Percentiles rank a stretch among this genome's conserved stretches.
Evolutionary conservation across 2,329 filamentous ascomycete species (phyloP).

Genomic region (Alternaria sp.): DNA sequence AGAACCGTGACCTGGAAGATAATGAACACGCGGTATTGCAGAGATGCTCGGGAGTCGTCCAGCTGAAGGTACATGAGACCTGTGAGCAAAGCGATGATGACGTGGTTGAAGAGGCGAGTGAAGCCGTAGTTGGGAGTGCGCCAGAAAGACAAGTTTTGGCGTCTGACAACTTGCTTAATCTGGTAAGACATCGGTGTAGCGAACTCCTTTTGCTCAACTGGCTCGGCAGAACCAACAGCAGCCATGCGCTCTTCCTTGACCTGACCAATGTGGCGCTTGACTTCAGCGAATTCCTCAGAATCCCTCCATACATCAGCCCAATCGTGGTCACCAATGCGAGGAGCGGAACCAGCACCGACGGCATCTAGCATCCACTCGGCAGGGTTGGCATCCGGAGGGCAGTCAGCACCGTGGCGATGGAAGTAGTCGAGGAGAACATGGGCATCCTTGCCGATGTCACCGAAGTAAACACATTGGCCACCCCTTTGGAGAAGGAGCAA

Average conservation of each 20-base stretch:
- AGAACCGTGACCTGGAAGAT: conserved; percentile 90
- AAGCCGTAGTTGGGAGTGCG: conserved; percentile 88
- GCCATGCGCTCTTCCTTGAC: conserved; percentile 68
- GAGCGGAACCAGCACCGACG: conserved; percentile 75
- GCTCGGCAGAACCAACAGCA: conserved; percentile 52
- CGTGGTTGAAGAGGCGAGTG: conserved; percentile 83
- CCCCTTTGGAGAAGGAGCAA: conserved; percentile 79
- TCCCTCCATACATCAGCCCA: conserved; percentile 83
- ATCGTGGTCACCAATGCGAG: conserved; percentile 75
- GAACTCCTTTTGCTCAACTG: conserved; percentile 72
- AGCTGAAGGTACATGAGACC: conserved; percentile 82
- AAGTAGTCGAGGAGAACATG: conserved; percentile 68
- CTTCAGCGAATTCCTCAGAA: conserved; percentile 70
- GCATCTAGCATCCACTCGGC: conserved; percentile 87
- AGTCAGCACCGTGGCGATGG: conserved; percentile 62
- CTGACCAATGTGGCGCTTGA: conserved; percentile 69
- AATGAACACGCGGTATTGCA: conserved; percentile 87
- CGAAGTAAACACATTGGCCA: conserved; percentile 84
- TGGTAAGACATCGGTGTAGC: conserved; percentile 82
- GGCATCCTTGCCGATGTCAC: conserved; percentile 80
- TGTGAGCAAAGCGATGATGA: conserved; percentile 77
- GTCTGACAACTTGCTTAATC: conserved; percentile 73
- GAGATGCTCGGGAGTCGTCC: conserved; percentile 73
- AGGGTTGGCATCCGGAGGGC: conserved; percentile 60
- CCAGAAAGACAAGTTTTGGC: conserved; percentile 83